These are phyloP conservation scores for Spergularia marina DNA, from an alignment of 148 eudicot genomes.

Conservation along the genomic window DNA sequence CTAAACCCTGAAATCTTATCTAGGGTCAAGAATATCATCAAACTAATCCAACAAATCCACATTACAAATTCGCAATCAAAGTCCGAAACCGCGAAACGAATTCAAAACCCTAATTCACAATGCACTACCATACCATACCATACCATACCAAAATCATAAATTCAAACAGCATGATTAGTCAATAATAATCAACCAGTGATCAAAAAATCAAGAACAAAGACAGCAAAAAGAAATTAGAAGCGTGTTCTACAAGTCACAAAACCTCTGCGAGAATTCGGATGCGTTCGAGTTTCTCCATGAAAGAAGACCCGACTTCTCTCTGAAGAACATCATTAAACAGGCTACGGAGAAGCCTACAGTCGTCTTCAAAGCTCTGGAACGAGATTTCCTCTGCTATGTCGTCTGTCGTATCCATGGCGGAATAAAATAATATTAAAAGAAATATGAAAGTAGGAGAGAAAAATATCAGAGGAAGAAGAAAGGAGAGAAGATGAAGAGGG, in stretches of 20 bases:
- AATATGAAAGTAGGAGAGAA: slow-evolving; percentile 7
- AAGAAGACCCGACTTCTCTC: slow-evolving; percentile 52
- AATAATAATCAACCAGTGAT: neutral
- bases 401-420: slow-evolving; percentile 70
- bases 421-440: neutral
- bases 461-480: neutral
- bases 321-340: slow-evolving; percentile 77
- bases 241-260: neutral
- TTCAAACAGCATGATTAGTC: neutral
- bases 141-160: neutral
- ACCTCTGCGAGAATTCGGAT: slow-evolving; percentile 69
- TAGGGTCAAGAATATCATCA: no score
- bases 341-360: slow-evolving; percentile 64
- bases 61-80: no score
- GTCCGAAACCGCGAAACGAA: neutral
- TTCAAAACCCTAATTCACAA: neutral
- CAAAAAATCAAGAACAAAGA: neutral
- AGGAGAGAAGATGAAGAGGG: slow-evolving; percentile 1
- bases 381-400: slow-evolving; percentile 91
- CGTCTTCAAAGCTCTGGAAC: slow-evolving; percentile 82
- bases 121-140: neutral
- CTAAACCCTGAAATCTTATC: no score
- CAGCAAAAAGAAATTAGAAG: no score
- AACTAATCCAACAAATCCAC: no score
- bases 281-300: slow-evolving; percentile 60